These are phyloP conservation scores for Collybia mongolica DNA, from an alignment of 768 basidiomycete genomes.

Conservation along the genomic window DNA sequence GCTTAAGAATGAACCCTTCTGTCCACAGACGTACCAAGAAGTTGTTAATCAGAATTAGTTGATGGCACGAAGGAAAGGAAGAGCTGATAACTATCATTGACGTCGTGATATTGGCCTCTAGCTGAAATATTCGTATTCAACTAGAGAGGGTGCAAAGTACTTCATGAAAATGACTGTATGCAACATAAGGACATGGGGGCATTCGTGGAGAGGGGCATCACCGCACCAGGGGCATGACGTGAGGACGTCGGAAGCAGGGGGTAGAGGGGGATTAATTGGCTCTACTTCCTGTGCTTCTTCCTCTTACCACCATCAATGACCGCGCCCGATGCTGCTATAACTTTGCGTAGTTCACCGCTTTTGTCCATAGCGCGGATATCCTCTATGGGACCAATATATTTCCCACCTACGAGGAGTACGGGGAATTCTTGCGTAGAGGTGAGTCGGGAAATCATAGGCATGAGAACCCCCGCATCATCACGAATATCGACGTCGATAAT, in stretches of 20 bases:
- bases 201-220: background rate
- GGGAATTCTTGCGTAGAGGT: conserved; percentile 57
- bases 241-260: conserved; percentile 7
- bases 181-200: background rate
- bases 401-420: conserved; percentile 68
- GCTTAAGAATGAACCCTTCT: no score
- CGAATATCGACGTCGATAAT: conserved; percentile 74
- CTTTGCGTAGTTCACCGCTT: conserved; percentile 48
- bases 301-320: conserved; percentile 52
- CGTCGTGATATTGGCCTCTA: no score
- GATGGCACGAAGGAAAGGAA: no score
- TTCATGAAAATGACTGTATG: no score
- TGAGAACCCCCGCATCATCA: conserved; percentile 64
- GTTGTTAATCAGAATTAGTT: no score
- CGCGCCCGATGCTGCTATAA: conserved; percentile 57
- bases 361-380: conserved; percentile 51
- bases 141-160: no score
- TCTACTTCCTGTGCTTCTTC: conserved; percentile 46
- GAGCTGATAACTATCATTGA: no score
- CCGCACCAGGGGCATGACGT: conserved; percentile 16
- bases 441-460: conserved; percentile 60
- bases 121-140: no score
- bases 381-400: conserved; percentile 47
- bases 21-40: no score
- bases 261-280: background rate